Evolutionary conservation across 2,329 filamentous ascomycete genomes (phyloP).

Genomic region (Tolypocladium guangdongense): DNA sequence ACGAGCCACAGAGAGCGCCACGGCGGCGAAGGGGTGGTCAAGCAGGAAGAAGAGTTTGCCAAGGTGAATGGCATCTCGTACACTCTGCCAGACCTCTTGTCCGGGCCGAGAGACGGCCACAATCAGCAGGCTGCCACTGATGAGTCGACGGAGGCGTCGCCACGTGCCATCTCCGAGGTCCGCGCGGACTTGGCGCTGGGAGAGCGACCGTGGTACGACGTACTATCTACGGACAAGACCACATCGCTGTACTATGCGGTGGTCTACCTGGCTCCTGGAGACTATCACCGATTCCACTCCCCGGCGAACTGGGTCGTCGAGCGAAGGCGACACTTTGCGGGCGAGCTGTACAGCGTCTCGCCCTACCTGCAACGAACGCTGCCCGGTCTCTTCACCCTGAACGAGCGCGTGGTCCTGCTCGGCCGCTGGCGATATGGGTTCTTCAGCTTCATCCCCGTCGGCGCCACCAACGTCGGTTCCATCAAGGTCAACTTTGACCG

Average conservation of each 20-base stretch:
- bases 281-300: constrained; percentile 97
- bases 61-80: constrained; percentile 92
- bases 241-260: constrained; percentile 86
- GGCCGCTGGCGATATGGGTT: constrained; percentile 96
- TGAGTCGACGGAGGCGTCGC: constrained; percentile 53
- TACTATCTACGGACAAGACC: constrained; percentile 48
- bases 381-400: constrained; percentile 89
- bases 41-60: constrained; percentile 84
- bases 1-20: constrained; percentile 17
- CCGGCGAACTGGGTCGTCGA: constrained; percentile 93
- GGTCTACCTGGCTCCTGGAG: constrained; percentile 90
- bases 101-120: constrained; percentile 46
- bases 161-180: constrained; percentile 72
- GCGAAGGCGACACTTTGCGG: constrained; percentile 89
- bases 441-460: constrained; percentile 91
- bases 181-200: constrained; percentile 70
- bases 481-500: constrained; percentile 96
- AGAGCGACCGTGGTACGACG: constrained; percentile 58
- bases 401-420: constrained; percentile 88
- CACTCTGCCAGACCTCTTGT: constrained; percentile 77
- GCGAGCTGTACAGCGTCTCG: constrained; percentile 89
- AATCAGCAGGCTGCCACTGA: constrained; percentile 50
- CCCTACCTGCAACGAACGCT: constrained; percentile 89
- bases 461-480: constrained; percentile 92
- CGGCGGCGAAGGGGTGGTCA: constrained; percentile 55